Conservation (phyloP, 2,329 filamentous ascomycete genomes). For the Fusarium globosum region DNA sequence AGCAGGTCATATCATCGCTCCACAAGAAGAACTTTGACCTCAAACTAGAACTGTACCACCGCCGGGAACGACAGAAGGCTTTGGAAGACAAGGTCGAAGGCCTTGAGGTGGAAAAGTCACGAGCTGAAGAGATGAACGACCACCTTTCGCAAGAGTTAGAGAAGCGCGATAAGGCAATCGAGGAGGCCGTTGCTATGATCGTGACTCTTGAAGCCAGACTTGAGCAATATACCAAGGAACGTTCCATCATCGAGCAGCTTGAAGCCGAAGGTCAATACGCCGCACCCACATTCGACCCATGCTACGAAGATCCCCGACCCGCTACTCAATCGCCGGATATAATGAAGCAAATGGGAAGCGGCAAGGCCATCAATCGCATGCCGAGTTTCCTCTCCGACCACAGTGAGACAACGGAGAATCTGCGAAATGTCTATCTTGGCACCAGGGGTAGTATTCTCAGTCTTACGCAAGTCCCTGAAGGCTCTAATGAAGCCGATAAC, state of each 20-base stretch:
- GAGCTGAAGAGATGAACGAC: conserved; percentile 68
- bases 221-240: conserved; percentile 64
- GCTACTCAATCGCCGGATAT: conserved; percentile 31
- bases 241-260: conserved; percentile 63
- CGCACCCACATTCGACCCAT: conserved; percentile 47
- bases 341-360: conserved; percentile 45
- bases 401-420: conserved; percentile 68
- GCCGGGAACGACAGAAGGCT: conserved; percentile 70
- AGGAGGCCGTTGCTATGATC: conserved; percentile 77
- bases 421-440: conserved; percentile 69
- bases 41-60: conserved; percentile 77
- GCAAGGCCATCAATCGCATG: conserved; percentile 63
- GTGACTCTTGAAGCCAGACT: conserved; percentile 71
- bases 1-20: conserved; percentile 72
- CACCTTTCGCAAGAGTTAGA: conserved; percentile 70
- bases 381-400: conserved; percentile 73
- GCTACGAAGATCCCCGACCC: conserved; percentile 38
- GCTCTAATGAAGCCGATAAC: conserved; percentile 42
- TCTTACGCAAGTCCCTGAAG: conserved; percentile 60
- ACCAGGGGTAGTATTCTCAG: conserved; percentile 61
- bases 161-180: conserved; percentile 75
- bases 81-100: conserved; percentile 68
- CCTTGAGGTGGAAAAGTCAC: conserved; percentile 64
- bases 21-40: conserved; percentile 83
- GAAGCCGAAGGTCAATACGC: conserved; percentile 55